Base-by-base conservation (phyloP, 2,329 filamentous ascomycete genomes). In the Diaporthe helianthi region DNA sequence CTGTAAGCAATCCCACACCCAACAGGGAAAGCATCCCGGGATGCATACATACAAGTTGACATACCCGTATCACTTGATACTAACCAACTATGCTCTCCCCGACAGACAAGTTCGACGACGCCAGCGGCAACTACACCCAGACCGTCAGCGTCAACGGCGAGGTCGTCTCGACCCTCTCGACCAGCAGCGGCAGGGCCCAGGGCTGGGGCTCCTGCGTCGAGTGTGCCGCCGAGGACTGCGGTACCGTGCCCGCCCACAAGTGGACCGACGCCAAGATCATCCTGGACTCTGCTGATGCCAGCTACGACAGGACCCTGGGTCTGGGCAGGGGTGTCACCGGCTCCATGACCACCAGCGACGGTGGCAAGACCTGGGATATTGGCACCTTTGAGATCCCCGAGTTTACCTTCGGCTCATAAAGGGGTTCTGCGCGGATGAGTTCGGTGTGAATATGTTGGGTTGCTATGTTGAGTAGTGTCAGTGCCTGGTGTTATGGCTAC, bases 181-280 rank as follows among this genome's bases (percentile, higher is more conserved):
- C 83, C 58, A 80, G 76, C 65, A 79, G 80, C 69, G 81, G 78
- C 29, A 73, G 81, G 9, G 81, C 81, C 4, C 73, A 79, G 75
- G 81, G 82, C 72, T 83, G 80, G 78, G 82, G 81, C 2, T 80
- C 78, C 47, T 78, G 81, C 0, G 79, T 83, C 22, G 87, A 92
- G 76, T 89, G 88, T 78, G 93, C 90, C 67, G 90, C 89, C 78
- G 91, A 94, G 79, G 90, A 92, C 83, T 94, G 92, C 84, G 93
- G 93, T 73, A 70, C 70, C 41, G 52, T 71, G 10, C 49, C 55
- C 33, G 70, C 70, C 17, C 70, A 71, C 64, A 70, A 69, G 33
- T 71, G 70, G 70, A 67, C 52, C 68, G 64, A 71, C 31, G 64
- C 64, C 55, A 67, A 55, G 55, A 71, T 71, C 68, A 71, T 68